Base-by-base conservation (phyloP, 352 stramenopile genomes). In the Saprolegnia parasitica region DNA sequence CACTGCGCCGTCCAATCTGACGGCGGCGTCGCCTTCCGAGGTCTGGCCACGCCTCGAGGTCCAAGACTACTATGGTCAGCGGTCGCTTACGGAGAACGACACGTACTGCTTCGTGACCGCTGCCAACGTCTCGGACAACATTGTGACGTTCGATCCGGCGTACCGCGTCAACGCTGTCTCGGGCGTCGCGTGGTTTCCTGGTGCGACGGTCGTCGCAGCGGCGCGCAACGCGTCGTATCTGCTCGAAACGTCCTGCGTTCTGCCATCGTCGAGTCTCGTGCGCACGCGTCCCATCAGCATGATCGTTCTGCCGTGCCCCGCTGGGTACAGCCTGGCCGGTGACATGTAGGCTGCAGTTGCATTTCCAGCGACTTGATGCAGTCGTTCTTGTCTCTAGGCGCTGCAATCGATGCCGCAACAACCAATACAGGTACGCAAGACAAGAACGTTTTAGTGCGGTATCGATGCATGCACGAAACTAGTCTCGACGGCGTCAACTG, bases 401-500 rank as follows among this genome's bases (percentile, higher is more conserved):
- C 16, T 67, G 61, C 46, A 56, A 23, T 56, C 61, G 61, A 42
- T 67, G 61, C 26, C 2, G 39, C 61, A 29, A 26, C 15, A 46
- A 46, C 13, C 39, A 67, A 26, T 67, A 67, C 32, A 67, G 61
- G 61, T 67, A 67, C 21, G 1, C 2, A 18, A 55, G 18, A 61
- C 54, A 42, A 23, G 18, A 52, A 20, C 46, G n/a, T 47, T 63
- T 63, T 21, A 47, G 13, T 49, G 10, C 56, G 10, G 13, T 56
- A 11, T 1, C 42, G 11, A 16, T 13, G 13, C 52, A 35, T 60
- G 24, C 9, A n/a, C n/a, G n/a, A n/a, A 21, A 20, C 24, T 66
- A 67, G 61, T 67, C 42, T 67, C 21, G 61, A 67, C 40, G 61
- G 61, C n/a, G 32, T 55, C 18, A n/a, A 67, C 24, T 67, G 61